Evolutionary conservation across 1,284 basidiomycete species (phyloP).

Genomic region (Taiwanofungus camphoratus): DNA sequence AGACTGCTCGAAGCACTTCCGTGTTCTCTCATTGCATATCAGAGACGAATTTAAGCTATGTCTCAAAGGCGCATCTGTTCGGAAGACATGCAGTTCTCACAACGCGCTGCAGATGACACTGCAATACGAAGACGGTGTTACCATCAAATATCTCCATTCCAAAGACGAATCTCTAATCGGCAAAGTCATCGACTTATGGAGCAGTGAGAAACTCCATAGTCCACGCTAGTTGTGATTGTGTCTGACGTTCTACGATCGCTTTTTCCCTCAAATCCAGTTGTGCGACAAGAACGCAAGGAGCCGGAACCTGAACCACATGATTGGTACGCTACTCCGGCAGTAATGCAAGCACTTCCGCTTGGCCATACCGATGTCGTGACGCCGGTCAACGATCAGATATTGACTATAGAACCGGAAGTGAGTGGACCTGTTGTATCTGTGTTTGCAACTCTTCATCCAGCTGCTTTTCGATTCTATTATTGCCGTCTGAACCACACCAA

Average conservation of each 20-base stretch:
- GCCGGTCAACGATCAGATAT: neutral
- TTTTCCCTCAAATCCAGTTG: neutral
- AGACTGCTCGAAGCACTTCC: slow-evolving; percentile 6
- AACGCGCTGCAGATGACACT: neutral
- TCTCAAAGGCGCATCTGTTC: slow-evolving; percentile 7
- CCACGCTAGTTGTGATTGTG: too few species aligned
- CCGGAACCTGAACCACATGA: neutral
- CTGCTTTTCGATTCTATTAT: too few species aligned
- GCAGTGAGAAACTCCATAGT: too few species aligned
- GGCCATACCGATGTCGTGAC: neutral
- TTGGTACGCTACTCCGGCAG: neutral
- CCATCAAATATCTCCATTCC: slow-evolving; percentile 1
- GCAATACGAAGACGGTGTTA: slow-evolving; percentile 3
- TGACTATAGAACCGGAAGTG: too few species aligned
- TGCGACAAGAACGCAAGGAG: neutral
- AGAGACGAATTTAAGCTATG: slow-evolving; percentile 10
- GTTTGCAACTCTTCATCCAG: too few species aligned
- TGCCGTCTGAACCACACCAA: too few species aligned
- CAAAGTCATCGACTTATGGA: slow-evolving; percentile 6
- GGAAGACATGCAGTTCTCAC: slow-evolving; percentile 4
- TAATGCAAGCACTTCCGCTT: neutral
- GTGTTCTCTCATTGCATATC: slow-evolving; percentile 7
- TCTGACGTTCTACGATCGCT: neutral
- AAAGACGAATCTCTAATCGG: neutral
- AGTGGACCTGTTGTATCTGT: too few species aligned